Evolutionary conservation across 192 early-diverging fungal species (phyloP).

Genomic region (Coemansia reversa): DNA sequence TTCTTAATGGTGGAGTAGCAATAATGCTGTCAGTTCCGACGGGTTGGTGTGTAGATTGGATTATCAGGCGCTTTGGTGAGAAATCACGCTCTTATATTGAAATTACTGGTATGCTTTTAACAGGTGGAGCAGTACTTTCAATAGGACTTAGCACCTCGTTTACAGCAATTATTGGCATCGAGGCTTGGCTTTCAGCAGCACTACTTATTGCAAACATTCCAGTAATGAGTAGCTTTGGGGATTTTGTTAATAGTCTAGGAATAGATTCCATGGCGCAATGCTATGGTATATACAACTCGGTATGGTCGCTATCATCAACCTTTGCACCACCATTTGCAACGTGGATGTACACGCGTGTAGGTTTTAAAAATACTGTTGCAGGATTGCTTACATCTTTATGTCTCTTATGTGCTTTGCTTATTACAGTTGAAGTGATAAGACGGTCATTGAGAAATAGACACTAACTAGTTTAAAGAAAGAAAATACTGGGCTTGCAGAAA

Average conservation of each 20-base stretch:
- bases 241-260: constrained; percentile 46
- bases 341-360: constrained; percentile 37
- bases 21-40: constrained; percentile 31
- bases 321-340: constrained; percentile 48
- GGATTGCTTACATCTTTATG: constrained; percentile 29
- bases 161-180: constrained; percentile 16
- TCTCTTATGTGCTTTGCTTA: constrained; percentile 16
- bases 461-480: not conserved
- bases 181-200: constrained; percentile 19
- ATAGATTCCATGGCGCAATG: constrained; percentile 48
- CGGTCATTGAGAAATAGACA: not conserved
- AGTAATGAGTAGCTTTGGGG: constrained; percentile 55
- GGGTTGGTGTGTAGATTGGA: constrained; percentile 28
- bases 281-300: constrained; percentile 44
- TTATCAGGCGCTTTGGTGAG: constrained; percentile 31
- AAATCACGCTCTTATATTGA: constrained; percentile 26
- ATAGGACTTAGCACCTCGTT: constrained; percentile 44
- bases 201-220: constrained; percentile 38
- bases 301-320: constrained; percentile 38
- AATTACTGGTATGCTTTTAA: constrained; percentile 20
- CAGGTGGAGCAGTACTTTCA: constrained; percentile 19
- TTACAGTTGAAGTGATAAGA: constrained; percentile 12
- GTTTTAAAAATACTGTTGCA: constrained; percentile 26
- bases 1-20: constrained; percentile 32
- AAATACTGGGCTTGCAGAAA: constrained; percentile 1